Evolutionary conservation across 2,329 filamentous ascomycete genomes (phyloP).

Genomic region (Alternaria solani): DNA sequence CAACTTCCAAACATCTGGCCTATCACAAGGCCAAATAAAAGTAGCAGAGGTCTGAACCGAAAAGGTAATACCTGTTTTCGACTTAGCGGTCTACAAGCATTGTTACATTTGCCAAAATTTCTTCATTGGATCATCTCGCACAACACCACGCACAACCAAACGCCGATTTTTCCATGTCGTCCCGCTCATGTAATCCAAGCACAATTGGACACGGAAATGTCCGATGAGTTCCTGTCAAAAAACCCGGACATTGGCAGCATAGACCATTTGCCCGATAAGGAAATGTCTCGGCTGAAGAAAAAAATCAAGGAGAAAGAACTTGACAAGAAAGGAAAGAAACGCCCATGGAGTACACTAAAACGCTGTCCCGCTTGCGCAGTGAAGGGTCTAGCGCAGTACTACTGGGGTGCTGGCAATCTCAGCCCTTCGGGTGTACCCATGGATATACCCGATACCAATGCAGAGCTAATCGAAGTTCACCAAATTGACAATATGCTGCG

Average conservation of each 20-base stretch:
- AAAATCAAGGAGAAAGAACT: not conserved
- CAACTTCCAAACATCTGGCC: not conserved
- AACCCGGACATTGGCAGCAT: not conserved
- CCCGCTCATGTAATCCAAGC: not conserved
- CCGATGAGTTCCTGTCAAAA: not conserved
- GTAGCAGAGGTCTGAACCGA: not conserved
- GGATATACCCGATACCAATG: not conserved
- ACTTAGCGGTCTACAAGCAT: not conserved
- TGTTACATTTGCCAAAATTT: not conserved
- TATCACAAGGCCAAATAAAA: not conserved
- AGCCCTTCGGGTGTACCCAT: not conserved
- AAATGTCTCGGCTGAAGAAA: not conserved
- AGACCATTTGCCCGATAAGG: not conserved
- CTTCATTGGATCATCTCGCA: not conserved
- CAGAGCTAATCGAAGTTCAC: not conserved
- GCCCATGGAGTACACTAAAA: not conserved
- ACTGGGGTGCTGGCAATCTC: not conserved
- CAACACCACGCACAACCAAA: not conserved
- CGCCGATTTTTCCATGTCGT: not conserved
- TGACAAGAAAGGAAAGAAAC: not conserved
- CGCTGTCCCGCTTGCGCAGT: not conserved
- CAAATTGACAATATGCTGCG: not conserved
- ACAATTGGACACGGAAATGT: not conserved
- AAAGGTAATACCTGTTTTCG: not conserved
- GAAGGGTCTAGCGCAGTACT: not conserved